Conservation (phyloP, 2,329 filamentous ascomycete species). For the Aspergillaceae sp. region DNA sequence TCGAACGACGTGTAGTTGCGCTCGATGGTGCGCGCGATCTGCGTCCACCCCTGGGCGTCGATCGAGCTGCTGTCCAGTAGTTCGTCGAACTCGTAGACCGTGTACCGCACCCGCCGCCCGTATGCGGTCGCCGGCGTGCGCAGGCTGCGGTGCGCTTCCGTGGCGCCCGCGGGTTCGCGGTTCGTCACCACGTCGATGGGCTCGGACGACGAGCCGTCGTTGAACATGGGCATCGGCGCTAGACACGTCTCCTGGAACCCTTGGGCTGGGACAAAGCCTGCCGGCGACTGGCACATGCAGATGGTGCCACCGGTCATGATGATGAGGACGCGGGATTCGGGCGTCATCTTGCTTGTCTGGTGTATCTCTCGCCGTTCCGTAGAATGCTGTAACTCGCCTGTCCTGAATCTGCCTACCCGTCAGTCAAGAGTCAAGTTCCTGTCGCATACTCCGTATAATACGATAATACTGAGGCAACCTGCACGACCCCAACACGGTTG, state of each 20-base stretch:
- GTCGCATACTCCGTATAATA: too few relatives aligned
- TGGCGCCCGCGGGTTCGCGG: slow-evolving; percentile 12
- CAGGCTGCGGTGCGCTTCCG: slow-evolving; percentile 53
- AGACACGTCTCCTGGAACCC: slow-evolving; percentile 77
- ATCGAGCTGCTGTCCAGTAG: slow-evolving; percentile 86
- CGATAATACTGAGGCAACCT: too few relatives aligned
- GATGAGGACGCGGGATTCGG: slow-evolving; percentile 68
- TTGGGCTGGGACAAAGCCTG: slow-evolving; percentile 70
- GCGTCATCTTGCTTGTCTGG: too few relatives aligned
- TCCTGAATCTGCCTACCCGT: too few relatives aligned
- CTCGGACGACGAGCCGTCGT: slow-evolving; percentile 58
- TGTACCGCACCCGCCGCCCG: slow-evolving; percentile 71
- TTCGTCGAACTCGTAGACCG: slow-evolving; percentile 73
- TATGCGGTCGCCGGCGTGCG: slow-evolving; percentile 75
- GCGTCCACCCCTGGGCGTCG: slow-evolving; percentile 74
- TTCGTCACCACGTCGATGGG: slow-evolving; percentile 44
- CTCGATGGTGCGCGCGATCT: slow-evolving; percentile 69
- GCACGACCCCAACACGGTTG: too few relatives aligned
- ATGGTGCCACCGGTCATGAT: slow-evolving; percentile 80
- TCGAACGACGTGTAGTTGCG: slow-evolving; percentile 85
- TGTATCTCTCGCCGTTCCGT: not conserved
- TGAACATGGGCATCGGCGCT: slow-evolving; percentile 74
- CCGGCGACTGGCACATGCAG: slow-evolving; percentile 75
- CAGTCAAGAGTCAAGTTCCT: too few relatives aligned
- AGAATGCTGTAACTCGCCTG: too few relatives aligned